Evolutionary conservation across 2,329 filamentous ascomycete species (phyloP).

Genomic region (Xylariomycetidae sp.): DNA sequence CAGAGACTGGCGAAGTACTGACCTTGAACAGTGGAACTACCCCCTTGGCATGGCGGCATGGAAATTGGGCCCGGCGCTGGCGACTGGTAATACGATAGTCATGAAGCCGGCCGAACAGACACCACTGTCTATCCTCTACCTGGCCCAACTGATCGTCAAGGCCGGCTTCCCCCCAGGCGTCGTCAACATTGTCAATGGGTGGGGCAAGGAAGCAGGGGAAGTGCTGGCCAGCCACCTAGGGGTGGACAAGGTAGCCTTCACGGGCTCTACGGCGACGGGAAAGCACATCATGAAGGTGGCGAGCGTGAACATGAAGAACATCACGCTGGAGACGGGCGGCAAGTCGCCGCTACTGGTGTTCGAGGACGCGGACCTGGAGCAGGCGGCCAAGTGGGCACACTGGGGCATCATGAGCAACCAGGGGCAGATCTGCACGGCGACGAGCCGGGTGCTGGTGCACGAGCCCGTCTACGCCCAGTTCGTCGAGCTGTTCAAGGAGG

Average conservation of each 20-base stretch:
- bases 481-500: slow-evolving; percentile 54
- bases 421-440: slow-evolving; percentile 63
- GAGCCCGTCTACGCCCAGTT: slow-evolving; percentile 59
- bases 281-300: slow-evolving; percentile 74
- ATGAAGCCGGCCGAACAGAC: slow-evolving; percentile 66
- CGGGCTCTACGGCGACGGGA: slow-evolving; percentile 68
- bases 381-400: slow-evolving; percentile 58
- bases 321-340: slow-evolving; percentile 63
- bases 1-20: too few relatives aligned
- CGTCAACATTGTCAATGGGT: slow-evolving; percentile 70
- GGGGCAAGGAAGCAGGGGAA: slow-evolving; percentile 62
- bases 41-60: slow-evolving; percentile 62
- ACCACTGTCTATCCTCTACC: slow-evolving; percentile 58
- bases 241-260: slow-evolving; percentile 76
- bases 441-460: slow-evolving; percentile 61
- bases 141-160: slow-evolving; percentile 64
- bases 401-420: slow-evolving; percentile 54
- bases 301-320: slow-evolving; percentile 60
- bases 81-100: slow-evolving; percentile 59
- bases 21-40: slow-evolving; percentile 30
- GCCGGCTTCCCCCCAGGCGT: slow-evolving; percentile 77
- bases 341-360: slow-evolving; percentile 64
- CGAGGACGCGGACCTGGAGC: slow-evolving; percentile 60
- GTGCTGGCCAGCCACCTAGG: slow-evolving; percentile 63
- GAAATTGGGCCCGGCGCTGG: slow-evolving; percentile 71